phyloP scores from a whole-genome alignment of 2,329 filamentous ascomycete genomes.

The Elsinoe arachidis region DNA sequence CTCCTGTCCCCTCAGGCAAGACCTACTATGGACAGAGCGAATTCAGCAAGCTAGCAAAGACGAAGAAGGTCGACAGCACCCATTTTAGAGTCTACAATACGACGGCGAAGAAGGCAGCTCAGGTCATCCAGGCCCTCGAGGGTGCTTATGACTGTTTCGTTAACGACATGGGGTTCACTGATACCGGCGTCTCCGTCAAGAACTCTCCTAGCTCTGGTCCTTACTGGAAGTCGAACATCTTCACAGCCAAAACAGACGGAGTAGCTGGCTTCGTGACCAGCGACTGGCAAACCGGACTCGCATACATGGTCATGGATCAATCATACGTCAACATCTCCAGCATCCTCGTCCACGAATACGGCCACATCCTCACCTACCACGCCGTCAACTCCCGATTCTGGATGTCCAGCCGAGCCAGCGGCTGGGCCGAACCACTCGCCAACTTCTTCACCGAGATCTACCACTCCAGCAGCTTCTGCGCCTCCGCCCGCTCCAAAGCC shows the following conservation, averaged over 20 bases:
- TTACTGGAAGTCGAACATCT: constrained; percentile 41
- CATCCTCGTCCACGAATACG: constrained; percentile 44
- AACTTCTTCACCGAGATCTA: constrained; percentile 45
- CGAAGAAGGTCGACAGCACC: not conserved
- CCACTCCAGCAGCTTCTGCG: constrained; percentile 35
- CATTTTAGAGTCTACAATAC: constrained; percentile 7
- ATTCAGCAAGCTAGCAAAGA: not conserved
- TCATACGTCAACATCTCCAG: constrained; percentile 32
- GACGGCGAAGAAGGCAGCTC: not conserved
- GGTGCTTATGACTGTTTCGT: constrained; percentile 32
- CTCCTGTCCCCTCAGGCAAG: not conserved
- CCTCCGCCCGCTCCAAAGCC: constrained; percentile 28
- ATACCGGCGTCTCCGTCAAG: constrained; percentile 20
- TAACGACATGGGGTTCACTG: constrained; percentile 20
- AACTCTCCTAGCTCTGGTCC: constrained; percentile 31
- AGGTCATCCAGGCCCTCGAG: constrained; percentile 32
- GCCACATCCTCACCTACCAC: constrained; percentile 36
- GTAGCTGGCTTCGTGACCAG: constrained; percentile 2
- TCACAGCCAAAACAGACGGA: constrained; percentile 30
- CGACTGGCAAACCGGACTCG: constrained; percentile 29
- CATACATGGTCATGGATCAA: constrained; percentile 37
- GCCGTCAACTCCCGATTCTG: constrained; percentile 34
- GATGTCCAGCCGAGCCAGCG: constrained; percentile 38
- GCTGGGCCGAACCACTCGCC: constrained; percentile 46
- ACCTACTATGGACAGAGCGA: not conserved